These are phyloP conservation scores for Scopulariopsis brevicaulis DNA, from an alignment of 2,329 filamentous ascomycete species.

Conservation along the genomic window DNA sequence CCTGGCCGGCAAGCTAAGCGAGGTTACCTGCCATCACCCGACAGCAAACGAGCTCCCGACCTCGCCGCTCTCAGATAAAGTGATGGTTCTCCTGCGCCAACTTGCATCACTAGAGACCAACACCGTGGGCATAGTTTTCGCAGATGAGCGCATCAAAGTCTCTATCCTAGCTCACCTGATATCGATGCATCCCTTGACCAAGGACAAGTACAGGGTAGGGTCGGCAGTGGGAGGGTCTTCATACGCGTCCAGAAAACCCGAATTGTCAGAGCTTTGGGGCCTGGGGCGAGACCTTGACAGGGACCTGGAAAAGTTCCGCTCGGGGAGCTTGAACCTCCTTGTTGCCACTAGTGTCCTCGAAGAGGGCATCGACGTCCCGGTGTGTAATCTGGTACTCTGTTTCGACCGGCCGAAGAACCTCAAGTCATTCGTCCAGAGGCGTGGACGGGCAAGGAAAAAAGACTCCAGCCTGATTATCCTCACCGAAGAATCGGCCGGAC, in stretches of 20 bases:
- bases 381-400: slow-evolving; percentile 50
- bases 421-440: slow-evolving; percentile 49
- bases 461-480: slow-evolving; percentile 39
- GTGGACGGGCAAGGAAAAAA: slow-evolving; percentile 38
- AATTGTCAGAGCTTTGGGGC: slow-evolving; percentile 24
- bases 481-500: slow-evolving; percentile 16
- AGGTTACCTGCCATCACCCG: slow-evolving; percentile 17
- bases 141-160: slow-evolving; percentile 48
- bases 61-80: slow-evolving; percentile 43
- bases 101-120: slow-evolving; percentile 17
- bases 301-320: slow-evolving; percentile 35
- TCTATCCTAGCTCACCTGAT: slow-evolving; percentile 48
- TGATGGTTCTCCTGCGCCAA: slow-evolving; percentile 36
- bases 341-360: slow-evolving; percentile 54
- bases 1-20: slow-evolving; percentile 32
- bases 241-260: slow-evolving; percentile 19
- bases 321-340: slow-evolving; percentile 42
- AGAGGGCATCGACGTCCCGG: slow-evolving; percentile 57
- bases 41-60: slow-evolving; percentile 9
- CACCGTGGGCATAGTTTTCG: slow-evolving; percentile 54
- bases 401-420: slow-evolving; percentile 36
- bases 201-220: slow-evolving; percentile 35
- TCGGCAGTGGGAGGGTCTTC: slow-evolving; percentile 43
- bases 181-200: slow-evolving; percentile 33
- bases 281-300: slow-evolving; percentile 17